phyloP scores from a whole-genome alignment of 2,329 filamentous ascomycete genomes.

The Talaromyces marneffei region DNA sequence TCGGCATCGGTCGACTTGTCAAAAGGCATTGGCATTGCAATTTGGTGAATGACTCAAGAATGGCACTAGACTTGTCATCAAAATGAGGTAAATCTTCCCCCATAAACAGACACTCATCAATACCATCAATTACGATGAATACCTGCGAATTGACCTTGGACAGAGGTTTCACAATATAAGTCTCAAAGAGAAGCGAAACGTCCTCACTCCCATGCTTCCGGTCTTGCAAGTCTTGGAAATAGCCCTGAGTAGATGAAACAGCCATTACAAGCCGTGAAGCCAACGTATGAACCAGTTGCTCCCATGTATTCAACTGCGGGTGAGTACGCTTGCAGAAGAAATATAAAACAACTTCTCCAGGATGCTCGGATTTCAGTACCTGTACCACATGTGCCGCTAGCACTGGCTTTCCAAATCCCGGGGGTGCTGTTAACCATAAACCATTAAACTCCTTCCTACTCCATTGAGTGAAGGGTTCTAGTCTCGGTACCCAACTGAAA shows the following conservation, averaged over 20 bases:
- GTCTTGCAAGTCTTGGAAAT: neutral
- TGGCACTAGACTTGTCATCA: neutral
- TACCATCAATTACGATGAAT: neutral
- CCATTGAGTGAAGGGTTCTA: neutral
- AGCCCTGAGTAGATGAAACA: neutral
- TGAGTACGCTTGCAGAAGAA: neutral
- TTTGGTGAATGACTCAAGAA: neutral
- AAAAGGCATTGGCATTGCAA: neutral
- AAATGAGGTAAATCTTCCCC: neutral
- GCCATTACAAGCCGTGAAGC: neutral
- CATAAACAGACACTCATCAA: neutral
- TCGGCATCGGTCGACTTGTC: neutral
- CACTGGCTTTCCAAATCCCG: neutral
- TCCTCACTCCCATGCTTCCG: neutral
- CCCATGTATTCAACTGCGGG: neutral
- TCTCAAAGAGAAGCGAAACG: neutral
- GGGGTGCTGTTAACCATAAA: neutral
- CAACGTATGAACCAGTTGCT: neutral
- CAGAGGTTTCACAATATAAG: neutral
- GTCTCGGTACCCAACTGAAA: neutral
- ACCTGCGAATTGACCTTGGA: neutral
- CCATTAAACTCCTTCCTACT: neutral
- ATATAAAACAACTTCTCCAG: neutral
- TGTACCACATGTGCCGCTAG: neutral
- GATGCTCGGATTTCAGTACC: neutral